phyloP scores from a whole-genome alignment of 805 yeast species.

The Wickerhamiella lipophila region DNA sequence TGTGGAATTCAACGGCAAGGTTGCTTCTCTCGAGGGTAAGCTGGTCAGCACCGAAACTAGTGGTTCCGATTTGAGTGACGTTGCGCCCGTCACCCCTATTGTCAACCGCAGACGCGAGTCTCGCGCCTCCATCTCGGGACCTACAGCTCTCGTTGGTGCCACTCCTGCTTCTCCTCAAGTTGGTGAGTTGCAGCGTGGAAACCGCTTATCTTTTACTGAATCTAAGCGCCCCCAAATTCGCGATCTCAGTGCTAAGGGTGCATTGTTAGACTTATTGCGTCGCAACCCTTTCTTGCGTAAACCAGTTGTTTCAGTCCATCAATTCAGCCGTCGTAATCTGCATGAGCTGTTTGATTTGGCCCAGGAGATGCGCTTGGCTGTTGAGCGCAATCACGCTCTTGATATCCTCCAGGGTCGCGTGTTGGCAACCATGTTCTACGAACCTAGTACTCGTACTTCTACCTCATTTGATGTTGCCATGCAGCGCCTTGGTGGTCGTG shows the following conservation, averaged over 20 bases:
- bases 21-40: slow-evolving; percentile 75
- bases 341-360: slow-evolving; percentile 93
- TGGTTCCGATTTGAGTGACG: slow-evolving; percentile 8
- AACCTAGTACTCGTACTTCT: slow-evolving; percentile 95
- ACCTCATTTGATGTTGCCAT: slow-evolving; percentile 97
- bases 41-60: slow-evolving; percentile 34
- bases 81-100: not conserved
- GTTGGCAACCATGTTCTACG: slow-evolving; percentile 90
- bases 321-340: slow-evolving; percentile 74
- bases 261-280: slow-evolving; percentile 64
- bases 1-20: slow-evolving; percentile 63
- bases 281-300: slow-evolving; percentile 85
- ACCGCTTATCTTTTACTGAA: slow-evolving; percentile 21
- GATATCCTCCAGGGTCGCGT: slow-evolving; percentile 84
- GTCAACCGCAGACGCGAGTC: not conserved
- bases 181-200: slow-evolving; percentile 14
- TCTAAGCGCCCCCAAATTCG: slow-evolving; percentile 23
- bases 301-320: slow-evolving; percentile 77
- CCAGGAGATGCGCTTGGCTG: slow-evolving; percentile 93
- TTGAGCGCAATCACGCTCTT: slow-evolving; percentile 89
- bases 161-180: slow-evolving; percentile 25
- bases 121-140: not conserved
- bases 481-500: slow-evolving; percentile 99
- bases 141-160: slow-evolving; percentile 21
- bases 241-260: slow-evolving; percentile 42